Evolutionary conservation across 257 asterid species (phyloP).

Genomic region (Solanum gracilifrons): DNA sequence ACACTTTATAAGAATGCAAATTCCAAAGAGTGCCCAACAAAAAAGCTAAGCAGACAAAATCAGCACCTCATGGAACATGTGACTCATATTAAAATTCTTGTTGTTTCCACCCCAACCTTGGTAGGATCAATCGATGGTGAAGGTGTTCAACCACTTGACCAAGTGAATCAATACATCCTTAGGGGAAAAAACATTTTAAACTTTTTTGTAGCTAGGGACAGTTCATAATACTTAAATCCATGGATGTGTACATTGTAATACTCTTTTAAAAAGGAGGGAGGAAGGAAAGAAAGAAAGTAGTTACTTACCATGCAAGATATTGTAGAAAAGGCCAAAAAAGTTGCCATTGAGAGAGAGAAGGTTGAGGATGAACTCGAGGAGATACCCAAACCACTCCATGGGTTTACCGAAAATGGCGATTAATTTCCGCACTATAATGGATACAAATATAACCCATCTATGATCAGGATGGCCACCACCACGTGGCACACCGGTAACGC

Average conservation of each 20-base stretch:
- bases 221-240: background rate
- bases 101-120: background rate
- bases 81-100: background rate
- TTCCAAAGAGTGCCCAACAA: background rate
- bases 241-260: background rate
- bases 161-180: background rate
- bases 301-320: slow-evolving; percentile 52
- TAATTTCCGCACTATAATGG: slow-evolving; percentile 53
- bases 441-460: slow-evolving; percentile 72
- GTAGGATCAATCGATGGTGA: background rate
- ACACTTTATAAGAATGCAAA: background rate
- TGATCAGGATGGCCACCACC: slow-evolving; percentile 27
- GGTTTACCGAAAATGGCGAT: slow-evolving; percentile 54
- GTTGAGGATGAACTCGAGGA: slow-evolving; percentile 48
- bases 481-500: background rate
- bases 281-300: background rate
- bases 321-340: slow-evolving; percentile 36
- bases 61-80: background rate
- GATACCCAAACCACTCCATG: slow-evolving; percentile 59
- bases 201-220: background rate
- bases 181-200: background rate
- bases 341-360: background rate
- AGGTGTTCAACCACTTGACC: background rate
- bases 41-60: background rate
- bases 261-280: background rate